Base-by-base conservation (phyloP, 2,329 filamentous ascomycete species). In the Cladophialophora exuberans region DNA sequence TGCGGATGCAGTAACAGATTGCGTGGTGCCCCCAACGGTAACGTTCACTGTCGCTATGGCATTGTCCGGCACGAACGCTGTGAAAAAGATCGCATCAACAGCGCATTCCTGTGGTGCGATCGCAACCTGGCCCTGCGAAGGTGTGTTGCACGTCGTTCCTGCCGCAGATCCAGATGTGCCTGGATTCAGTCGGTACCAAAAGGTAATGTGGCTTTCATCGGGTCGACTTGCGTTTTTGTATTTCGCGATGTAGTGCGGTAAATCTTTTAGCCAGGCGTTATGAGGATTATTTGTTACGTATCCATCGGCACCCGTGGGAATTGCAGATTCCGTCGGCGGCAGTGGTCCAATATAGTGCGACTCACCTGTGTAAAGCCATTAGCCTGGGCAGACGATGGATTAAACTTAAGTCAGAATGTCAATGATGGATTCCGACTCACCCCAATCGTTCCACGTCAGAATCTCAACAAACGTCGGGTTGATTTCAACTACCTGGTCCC, bases 161-260 rank as follows among this genome's bases (percentile, higher is more conserved):
- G 18, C 46, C 11, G 23, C 23, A 18, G 23, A 28, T 7, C 46
- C 46, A 2, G 46, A 49, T 6, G 9, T 42, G 39, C 10, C 35
- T 3, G 46, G 46, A 15, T 49, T 49, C 23, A 49, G 35, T 15
- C 46, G 46, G 33, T 49, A 49, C 46, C 46, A 49, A 35, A 49
- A 49, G n/a, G 46, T 49, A 3, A 49, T 17, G 26, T 49, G 46
- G 33, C 35, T 49, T 15, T 41, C 35, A n/a, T 38, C 46, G 1
- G 46, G 46, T 17, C 46, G 35, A 20, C 26, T 49, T 20, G n/a
- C 31, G 23, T 49, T 31, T 22, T 41, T 38, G 25, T 49, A 49
- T 10, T 25, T 17, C 7, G 46, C 46, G 18, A 49, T 49, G 30
- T 49, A 49, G 35, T 49, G 46, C 25, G 46, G 46, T 20, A 49